Percentiles rank a stretch among this genome's conserved stretches.
Evolutionary conservation across 2,329 filamentous ascomycete species (phyloP).

Genomic region (Pseudogymnoascus destructans): DNA sequence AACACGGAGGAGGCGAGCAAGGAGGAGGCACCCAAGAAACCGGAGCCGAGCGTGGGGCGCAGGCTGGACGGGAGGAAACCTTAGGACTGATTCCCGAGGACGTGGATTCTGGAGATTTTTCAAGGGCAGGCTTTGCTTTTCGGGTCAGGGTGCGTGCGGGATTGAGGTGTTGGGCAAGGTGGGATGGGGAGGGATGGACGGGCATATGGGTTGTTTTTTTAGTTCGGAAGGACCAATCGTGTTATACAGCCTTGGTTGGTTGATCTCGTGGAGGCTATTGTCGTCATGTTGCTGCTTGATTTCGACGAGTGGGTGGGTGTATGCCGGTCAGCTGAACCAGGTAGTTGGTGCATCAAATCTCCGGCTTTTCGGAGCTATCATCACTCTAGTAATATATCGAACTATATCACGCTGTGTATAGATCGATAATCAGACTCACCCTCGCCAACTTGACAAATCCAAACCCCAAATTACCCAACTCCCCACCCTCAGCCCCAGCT

Average conservation of each 20-base stretch:
- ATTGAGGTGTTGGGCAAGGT: background rate
- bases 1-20: conserved; percentile 11
- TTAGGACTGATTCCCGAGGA: background rate
- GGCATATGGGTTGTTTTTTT: background rate
- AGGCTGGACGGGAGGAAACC: conserved; percentile 13
- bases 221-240: background rate
- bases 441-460: background rate
- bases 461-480: background rate
- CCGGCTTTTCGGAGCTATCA: background rate
- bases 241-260: background rate
- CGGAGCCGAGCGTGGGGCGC: conserved; percentile 1
- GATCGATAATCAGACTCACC: background rate
- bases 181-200: background rate
- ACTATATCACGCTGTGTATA: background rate
- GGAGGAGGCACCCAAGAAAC: conserved; percentile 9
- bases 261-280: background rate
- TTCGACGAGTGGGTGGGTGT: background rate
- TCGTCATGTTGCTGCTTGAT: background rate
- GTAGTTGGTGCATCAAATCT: background rate
- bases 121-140: background rate
- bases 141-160: background rate
- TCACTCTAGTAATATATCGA: background rate
- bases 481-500: background rate
- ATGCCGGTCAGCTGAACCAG: background rate
- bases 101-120: background rate